Evolutionary conservation across 2,329 filamentous ascomycete genomes (phyloP).

Genomic region (Aureobasidium sp.): DNA sequence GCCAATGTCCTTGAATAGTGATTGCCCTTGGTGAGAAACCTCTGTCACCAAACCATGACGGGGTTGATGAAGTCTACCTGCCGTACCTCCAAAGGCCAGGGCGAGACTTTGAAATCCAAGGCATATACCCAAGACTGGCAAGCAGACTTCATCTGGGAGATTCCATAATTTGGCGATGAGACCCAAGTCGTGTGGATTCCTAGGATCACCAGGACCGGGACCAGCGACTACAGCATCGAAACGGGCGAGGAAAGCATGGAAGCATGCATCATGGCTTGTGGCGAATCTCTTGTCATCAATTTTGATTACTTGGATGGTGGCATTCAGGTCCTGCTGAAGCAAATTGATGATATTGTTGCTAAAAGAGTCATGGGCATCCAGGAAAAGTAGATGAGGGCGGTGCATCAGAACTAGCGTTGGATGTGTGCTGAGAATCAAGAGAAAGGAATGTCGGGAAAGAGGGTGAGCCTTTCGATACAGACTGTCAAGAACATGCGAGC

Average conservation of each 20-base stretch:
- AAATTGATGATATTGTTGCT: conserved; percentile 88
- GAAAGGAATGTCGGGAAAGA: conserved; percentile 14
- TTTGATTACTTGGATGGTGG: conserved; percentile 55
- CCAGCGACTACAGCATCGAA: conserved; percentile 86
- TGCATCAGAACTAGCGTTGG: conserved; percentile 17
- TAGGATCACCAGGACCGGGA: conserved; percentile 79
- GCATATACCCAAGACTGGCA: conserved; percentile 83
- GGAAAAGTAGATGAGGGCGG: conserved; percentile 55
- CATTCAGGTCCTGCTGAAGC: conserved; percentile 59
- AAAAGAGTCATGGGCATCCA: conserved; percentile 96
- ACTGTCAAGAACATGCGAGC: conserved; percentile 11
- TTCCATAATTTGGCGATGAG: conserved; percentile 70
- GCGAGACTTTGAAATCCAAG: conserved; percentile 81
- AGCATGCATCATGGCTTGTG: conserved; percentile 29
- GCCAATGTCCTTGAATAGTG: conserved; percentile 57
- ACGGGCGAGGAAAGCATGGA: conserved; percentile 39
- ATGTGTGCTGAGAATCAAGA: neutral
- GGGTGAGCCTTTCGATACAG: conserved; percentile 4
- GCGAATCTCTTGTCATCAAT: conserved; percentile 47
- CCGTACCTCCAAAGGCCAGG: conserved; percentile 55
- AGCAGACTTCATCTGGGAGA: conserved; percentile 46
- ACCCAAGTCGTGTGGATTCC: conserved; percentile 65
- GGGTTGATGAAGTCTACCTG: conserved; percentile 60
- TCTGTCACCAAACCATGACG: conserved; percentile 72
- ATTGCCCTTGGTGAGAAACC: conserved; percentile 50